phyloP scores from a whole-genome alignment of 2,329 filamentous ascomycete genomes.

The Fusarium torulosum region DNA sequence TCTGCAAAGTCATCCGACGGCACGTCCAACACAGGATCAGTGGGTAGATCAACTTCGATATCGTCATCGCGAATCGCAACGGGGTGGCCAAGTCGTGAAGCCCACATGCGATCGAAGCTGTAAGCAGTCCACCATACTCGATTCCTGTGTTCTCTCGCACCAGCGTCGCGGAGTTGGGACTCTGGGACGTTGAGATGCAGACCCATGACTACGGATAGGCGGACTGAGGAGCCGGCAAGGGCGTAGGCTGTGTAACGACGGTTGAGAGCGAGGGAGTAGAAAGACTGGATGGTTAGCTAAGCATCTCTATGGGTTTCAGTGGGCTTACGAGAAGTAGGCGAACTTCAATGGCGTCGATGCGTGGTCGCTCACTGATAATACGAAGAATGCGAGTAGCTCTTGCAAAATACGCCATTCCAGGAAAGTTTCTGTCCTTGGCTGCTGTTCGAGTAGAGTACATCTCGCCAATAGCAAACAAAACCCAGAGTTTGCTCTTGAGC shows the following conservation, averaged over 20 bases:
- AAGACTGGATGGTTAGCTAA: slow-evolving; percentile 48
- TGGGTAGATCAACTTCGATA: slow-evolving; percentile 60
- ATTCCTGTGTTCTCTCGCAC: slow-evolving; percentile 55
- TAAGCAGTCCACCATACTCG: slow-evolving; percentile 61
- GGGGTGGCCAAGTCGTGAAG: slow-evolving; percentile 62
- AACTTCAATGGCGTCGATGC: slow-evolving; percentile 59
- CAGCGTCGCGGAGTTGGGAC: slow-evolving; percentile 55
- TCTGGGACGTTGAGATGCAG: slow-evolving; percentile 57
- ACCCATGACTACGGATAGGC: slow-evolving; percentile 59
- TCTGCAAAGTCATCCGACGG: slow-evolving; percentile 51
- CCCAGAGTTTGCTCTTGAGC: slow-evolving; percentile 57
- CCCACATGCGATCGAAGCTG: slow-evolving; percentile 61
- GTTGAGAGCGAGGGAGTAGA: slow-evolving; percentile 60
- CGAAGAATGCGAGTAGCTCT: slow-evolving; percentile 55
- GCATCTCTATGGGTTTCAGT: fast-evolving
- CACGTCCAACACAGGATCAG: slow-evolving; percentile 48
- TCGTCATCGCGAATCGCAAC: slow-evolving; percentile 63
- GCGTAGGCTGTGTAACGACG: slow-evolving; percentile 59
- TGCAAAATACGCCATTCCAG: slow-evolving; percentile 59
- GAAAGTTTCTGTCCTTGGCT: slow-evolving; percentile 54
- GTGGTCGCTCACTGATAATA: slow-evolving; percentile 57
- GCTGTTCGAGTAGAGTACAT: slow-evolving; percentile 58
- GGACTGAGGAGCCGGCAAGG: slow-evolving; percentile 59
- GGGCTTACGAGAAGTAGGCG: slow-evolving; percentile 58
- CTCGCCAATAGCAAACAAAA: slow-evolving; percentile 61